phyloP scores from a whole-genome alignment of 176 grass and related monocot genomes.

The Aegilops sharonensis region DNA sequence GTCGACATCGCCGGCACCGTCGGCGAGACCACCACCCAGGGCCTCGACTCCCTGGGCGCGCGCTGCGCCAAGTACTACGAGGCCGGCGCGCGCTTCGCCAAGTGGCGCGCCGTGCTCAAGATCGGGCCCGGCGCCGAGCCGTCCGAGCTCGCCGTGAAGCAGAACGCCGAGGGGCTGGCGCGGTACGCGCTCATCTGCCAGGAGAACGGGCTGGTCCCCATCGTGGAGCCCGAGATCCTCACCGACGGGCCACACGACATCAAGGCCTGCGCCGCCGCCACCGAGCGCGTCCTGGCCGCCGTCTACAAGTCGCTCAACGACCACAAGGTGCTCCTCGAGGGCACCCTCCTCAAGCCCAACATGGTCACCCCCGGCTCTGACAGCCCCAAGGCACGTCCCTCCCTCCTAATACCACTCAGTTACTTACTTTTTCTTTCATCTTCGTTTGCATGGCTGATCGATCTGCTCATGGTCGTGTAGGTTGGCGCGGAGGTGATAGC shows the following conservation, averaged over 20 bases:
- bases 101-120: conserved; percentile 95
- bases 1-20: conserved; percentile 76
- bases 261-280: conserved; percentile 63
- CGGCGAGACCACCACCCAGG: conserved; percentile 84
- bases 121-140: conserved; percentile 57
- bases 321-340: conserved; percentile 89
- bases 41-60: conserved; percentile 68
- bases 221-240: conserved; percentile 96
- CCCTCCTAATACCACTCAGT: background rate
- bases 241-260: conserved; percentile 82
- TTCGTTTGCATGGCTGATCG: background rate
- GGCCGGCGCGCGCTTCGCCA: conserved; percentile 88
- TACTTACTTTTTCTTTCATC: background rate
- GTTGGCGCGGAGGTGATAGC: conserved; percentile 68
- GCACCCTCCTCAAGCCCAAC: conserved; percentile 87
- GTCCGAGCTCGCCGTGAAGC: conserved; percentile 72
- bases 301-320: conserved; percentile 90
- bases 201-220: conserved; percentile 86
- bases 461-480: conserved; percentile 8
- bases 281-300: conserved; percentile 76
- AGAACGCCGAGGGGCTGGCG: conserved; percentile 84
- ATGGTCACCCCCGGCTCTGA: conserved; percentile 94
- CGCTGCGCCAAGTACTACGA: conserved; percentile 77
- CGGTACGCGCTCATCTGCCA: conserved; percentile 85
- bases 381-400: conserved; percentile 67